Conservation (phyloP, 2,329 filamentous ascomycete genomes). For the Aspergillus awamori region DNA sequence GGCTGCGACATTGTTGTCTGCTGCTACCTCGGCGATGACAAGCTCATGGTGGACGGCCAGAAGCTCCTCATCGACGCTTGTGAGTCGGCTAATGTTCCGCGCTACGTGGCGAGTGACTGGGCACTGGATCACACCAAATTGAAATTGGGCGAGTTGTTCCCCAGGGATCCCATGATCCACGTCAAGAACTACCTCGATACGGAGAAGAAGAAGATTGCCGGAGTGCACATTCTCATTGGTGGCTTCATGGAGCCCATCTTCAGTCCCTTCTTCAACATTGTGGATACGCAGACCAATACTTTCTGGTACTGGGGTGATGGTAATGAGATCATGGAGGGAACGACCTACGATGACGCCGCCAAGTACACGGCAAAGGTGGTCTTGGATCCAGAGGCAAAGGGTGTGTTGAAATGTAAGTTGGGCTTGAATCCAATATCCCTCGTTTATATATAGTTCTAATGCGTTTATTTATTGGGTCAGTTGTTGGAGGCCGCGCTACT, state of each 20-base stretch:
- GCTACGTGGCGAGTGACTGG: conserved; percentile 49
- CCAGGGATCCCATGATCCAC: conserved; percentile 47
- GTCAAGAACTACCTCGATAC: conserved; percentile 43
- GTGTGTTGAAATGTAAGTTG: conserved; percentile 26
- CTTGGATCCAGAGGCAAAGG: conserved; percentile 26
- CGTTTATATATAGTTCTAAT: too few relatives aligned
- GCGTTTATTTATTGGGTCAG: conserved; percentile 23
- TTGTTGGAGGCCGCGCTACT: conserved; percentile 38
- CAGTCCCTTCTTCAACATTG: conserved; percentile 28
- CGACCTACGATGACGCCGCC: conserved; percentile 43
- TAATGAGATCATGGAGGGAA: conserved; percentile 42
- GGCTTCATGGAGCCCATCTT: conserved; percentile 39
- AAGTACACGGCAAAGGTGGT: conserved; percentile 39
- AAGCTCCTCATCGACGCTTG: conserved; percentile 48
- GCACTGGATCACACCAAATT: conserved; percentile 46
- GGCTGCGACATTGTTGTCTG: conserved; percentile 44
- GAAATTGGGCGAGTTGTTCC: conserved; percentile 38
- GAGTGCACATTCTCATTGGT: conserved; percentile 47
- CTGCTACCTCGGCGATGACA: conserved; percentile 44
- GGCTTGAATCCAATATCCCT: too few relatives aligned
- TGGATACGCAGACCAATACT: conserved; percentile 27
- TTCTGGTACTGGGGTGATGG: conserved; percentile 43
- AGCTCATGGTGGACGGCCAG: conserved; percentile 48
- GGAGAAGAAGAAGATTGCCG: conserved; percentile 43
- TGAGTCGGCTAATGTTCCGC: conserved; percentile 35